Evolutionary conservation across 1,284 basidiomycete species (phyloP).

Genomic region (Malassezia pachydermatis): DNA sequence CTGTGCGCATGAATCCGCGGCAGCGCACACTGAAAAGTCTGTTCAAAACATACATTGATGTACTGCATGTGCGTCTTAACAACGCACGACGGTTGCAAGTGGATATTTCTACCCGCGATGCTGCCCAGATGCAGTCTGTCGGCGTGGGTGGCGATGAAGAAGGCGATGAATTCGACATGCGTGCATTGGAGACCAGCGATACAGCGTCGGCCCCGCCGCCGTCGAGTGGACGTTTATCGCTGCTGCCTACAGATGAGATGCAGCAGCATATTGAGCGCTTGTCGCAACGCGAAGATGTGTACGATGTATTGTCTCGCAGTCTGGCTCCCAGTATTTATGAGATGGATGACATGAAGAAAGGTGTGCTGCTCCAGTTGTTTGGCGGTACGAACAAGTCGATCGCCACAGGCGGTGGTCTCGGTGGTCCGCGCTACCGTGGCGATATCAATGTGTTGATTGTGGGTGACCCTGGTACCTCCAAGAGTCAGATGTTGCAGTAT

Average conservation of each 20-base stretch:
- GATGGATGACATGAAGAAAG: slow-evolving; percentile 98
- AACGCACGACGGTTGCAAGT: slow-evolving; percentile 61
- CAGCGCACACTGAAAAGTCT: slow-evolving; percentile 84
- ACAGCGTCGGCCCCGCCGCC: slow-evolving; percentile 15
- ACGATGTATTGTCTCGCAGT: slow-evolving; percentile 72
- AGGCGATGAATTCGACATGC: slow-evolving; percentile 35
- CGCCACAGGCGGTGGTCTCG: slow-evolving; percentile 78
- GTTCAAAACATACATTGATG: slow-evolving; percentile 94
- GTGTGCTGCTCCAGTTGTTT: slow-evolving; percentile 86
- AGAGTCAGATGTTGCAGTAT: slow-evolving; percentile 79
- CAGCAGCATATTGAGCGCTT: slow-evolving; percentile 60
- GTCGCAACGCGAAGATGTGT: slow-evolving; percentile 68
- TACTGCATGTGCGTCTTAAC: slow-evolving; percentile 79
- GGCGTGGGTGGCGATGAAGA: slow-evolving; percentile 72
- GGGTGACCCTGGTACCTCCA: slow-evolving; percentile 94
- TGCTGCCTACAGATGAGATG: slow-evolving; percentile 49
- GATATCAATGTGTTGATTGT: slow-evolving; percentile 96
- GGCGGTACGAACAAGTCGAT: slow-evolving; percentile 96
- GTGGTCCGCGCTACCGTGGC: slow-evolving; percentile 87
- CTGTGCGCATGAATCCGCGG: slow-evolving; percentile 82
- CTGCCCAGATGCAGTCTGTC: slow-evolving; percentile 55
- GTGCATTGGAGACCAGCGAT: slow-evolving; percentile 9
- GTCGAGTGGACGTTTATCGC: slow-evolving; percentile 15
- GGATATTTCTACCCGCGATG: slow-evolving; percentile 66
- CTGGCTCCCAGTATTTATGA: slow-evolving; percentile 93